Conservation (phyloP, 2,329 filamentous ascomycete genomes). For the Neonectria faginata region DNA sequence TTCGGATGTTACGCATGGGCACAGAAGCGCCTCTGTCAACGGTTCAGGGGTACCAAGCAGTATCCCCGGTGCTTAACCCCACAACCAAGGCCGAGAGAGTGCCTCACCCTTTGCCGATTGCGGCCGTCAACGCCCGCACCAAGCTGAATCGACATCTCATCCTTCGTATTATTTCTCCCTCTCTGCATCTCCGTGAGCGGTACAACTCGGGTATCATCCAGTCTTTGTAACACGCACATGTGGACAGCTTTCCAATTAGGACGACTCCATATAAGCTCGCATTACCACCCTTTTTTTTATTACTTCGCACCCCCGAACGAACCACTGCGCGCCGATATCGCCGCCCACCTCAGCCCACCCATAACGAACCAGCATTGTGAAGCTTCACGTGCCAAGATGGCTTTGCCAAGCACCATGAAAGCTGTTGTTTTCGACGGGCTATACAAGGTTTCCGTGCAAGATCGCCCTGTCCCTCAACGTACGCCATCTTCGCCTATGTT, state of each 20-base stretch:
- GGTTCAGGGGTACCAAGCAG: background rate
- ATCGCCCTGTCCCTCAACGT: slow-evolving; percentile 79
- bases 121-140: slow-evolving; percentile 35
- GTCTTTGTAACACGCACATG: background rate
- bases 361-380: background rate
- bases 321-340: slow-evolving; percentile 5
- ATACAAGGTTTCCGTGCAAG: slow-evolving; percentile 79
- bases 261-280: background rate
- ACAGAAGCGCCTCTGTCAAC: background rate
- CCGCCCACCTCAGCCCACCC: background rate
- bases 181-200: background rate
- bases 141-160: background rate
- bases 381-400: slow-evolving; percentile 42
- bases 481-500: slow-evolving; percentile 15
- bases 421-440: slow-evolving; percentile 89
- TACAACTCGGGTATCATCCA: background rate
- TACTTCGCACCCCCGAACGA: background rate
- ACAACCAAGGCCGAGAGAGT: slow-evolving; percentile 18
- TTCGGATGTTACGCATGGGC: background rate
- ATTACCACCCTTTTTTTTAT: background rate
- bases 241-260: background rate
- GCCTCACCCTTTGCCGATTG: slow-evolving; percentile 28
- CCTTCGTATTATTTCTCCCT: background rate
- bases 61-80: slow-evolving; percentile 6
- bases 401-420: slow-evolving; percentile 74